phyloP scores from a whole-genome alignment of 2,329 filamentous ascomycete species.

The Fusarium pininemorale region DNA sequence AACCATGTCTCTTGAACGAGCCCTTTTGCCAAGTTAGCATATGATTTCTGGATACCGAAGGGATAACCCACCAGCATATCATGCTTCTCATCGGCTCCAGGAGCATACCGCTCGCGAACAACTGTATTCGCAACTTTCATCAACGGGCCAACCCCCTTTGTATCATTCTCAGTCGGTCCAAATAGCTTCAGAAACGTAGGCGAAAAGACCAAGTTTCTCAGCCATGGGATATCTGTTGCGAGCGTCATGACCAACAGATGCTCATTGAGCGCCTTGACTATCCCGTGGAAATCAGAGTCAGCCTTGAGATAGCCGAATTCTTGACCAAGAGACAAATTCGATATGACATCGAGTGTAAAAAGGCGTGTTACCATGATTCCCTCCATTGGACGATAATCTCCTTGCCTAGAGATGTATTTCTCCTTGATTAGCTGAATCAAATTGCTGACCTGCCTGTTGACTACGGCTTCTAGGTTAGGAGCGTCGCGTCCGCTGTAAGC shows the following conservation, averaged over 20 bases:
- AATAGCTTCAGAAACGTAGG: not conserved
- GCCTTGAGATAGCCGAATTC: not conserved
- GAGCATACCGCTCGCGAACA: not conserved
- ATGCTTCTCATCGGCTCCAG: not conserved
- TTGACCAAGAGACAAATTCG: not conserved
- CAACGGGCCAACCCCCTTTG: not conserved
- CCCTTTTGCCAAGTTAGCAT: not conserved
- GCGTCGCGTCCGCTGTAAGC: not conserved
- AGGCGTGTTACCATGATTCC: not conserved
- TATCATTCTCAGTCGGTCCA: not conserved
- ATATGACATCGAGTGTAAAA: not conserved
- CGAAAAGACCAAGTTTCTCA: not conserved
- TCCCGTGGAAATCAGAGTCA: not conserved
- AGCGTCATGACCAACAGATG: not conserved
- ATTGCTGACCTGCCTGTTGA: not conserved
- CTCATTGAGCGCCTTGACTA: not conserved
- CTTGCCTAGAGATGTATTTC: not conserved
- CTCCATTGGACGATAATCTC: not conserved
- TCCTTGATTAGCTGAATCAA: not conserved
- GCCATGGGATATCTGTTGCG: not conserved
- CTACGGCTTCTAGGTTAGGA: not conserved
- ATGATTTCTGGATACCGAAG: accelerated
- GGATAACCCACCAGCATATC: not conserved
- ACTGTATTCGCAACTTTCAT: not conserved
- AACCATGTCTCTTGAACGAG: not conserved